Evolutionary conservation across 1,284 basidiomycete genomes (phyloP).

Genomic region (Ceratobasidium sp.): DNA sequence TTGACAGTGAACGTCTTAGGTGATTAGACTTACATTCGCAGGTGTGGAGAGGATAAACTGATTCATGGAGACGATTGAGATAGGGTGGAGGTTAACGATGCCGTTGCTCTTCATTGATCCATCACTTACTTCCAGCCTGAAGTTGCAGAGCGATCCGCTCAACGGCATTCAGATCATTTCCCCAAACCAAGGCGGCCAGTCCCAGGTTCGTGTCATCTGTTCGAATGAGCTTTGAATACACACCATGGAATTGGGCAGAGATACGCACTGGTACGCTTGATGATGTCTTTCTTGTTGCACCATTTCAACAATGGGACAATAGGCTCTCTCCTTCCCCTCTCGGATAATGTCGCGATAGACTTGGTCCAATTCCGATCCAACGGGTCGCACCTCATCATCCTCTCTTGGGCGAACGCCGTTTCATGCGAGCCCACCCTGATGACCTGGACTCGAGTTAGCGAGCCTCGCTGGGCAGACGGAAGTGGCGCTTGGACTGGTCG

Average conservation of each 20-base stretch:
- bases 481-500: conserved; percentile 84
- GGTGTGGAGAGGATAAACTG: not conserved
- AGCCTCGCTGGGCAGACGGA: conserved; percentile 83
- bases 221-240: not conserved
- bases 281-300: conserved; percentile 33
- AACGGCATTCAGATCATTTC: conserved; percentile 15
- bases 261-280: conserved; percentile 39
- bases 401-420: conserved; percentile 79
- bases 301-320: conserved; percentile 40
- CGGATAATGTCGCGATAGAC: conserved; percentile 66
- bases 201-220: conserved; percentile 30
- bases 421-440: conserved; percentile 77
- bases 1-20: too few relatives aligned
- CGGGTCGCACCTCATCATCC: conserved; percentile 79
- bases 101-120: not conserved
- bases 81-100: not conserved
- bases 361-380: conserved; percentile 78
- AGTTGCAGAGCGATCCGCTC: conserved; percentile 34
- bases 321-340: conserved; percentile 64
- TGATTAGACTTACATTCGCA: conserved; percentile 4
- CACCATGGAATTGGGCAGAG: too few relatives aligned
- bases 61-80: conserved; percentile 28
- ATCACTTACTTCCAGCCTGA: conserved; percentile 33
- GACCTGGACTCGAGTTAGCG: conserved; percentile 79
- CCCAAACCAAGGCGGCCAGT: conserved; percentile 30